Percentiles rank a stretch among this genome's conserved stretches.
These are phyloP conservation scores for Mortierella sp. DNA, from an alignment of 371 early-diverging fungal species.

Conservation along the genomic window DNA sequence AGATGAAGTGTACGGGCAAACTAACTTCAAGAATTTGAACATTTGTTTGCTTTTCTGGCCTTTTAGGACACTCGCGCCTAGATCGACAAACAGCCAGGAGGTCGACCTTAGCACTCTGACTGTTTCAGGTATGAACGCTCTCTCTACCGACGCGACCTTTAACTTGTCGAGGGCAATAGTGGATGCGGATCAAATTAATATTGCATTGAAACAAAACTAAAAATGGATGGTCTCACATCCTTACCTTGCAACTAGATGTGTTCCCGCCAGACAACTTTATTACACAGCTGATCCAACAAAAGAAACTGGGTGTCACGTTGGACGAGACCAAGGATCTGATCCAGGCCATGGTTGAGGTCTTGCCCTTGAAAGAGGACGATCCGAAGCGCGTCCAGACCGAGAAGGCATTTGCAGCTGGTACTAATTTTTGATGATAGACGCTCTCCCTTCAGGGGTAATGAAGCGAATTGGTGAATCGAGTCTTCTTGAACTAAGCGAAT, in stretches of 20 bases:
- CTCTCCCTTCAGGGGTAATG: not conserved
- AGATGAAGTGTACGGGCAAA: too few species aligned
- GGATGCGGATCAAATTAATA: not conserved
- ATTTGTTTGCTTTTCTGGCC: not conserved
- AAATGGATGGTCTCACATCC: not conserved
- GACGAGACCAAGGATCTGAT: conserved; percentile 27
- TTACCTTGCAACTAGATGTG: conserved; percentile 21
- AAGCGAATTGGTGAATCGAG: not conserved
- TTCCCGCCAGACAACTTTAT: conserved; percentile 44
- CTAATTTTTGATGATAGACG: not conserved
- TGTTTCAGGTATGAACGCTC: conserved; percentile 18
- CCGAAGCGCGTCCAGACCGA: conserved; percentile 37
- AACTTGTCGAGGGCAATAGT: not conserved
- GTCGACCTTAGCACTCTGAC: conserved; percentile 26
- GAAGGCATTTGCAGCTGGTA: conserved; percentile 35
- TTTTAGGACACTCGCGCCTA: not conserved
- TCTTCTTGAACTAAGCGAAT: too few species aligned
- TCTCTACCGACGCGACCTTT: not conserved
- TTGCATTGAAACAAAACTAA: not conserved
- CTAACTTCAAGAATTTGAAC: too few species aligned
- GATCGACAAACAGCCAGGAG: not conserved
- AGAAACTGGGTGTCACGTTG: conserved; percentile 19
- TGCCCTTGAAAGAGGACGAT: conserved; percentile 33
- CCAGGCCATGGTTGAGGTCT: conserved; percentile 22
- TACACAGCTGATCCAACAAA: conserved; percentile 24